A percentile compares a stretch with the other conserved stretches of the same genome.
Conservation (phyloP, 2,329 filamentous ascomycete species). For the Trichoderma koningiopsis region DNA sequence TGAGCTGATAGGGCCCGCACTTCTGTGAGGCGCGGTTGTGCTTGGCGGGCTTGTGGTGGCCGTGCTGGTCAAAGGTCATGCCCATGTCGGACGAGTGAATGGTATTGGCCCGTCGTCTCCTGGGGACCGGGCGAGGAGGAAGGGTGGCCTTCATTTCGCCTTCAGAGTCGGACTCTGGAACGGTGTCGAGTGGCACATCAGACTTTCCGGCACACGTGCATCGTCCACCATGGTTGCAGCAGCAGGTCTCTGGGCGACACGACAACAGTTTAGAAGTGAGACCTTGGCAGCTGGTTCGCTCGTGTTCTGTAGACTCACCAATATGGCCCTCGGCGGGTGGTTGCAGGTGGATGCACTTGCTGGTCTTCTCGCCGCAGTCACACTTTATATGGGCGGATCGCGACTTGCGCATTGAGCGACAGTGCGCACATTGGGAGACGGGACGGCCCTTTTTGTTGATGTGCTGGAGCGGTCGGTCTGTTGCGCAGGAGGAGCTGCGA, state of each 20-base stretch:
- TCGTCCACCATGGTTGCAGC: conserved; percentile 68
- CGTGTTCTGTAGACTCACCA: conserved; percentile 48
- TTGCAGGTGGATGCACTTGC: conserved; percentile 65
- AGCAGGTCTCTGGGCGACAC: conserved; percentile 59
- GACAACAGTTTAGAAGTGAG: conserved; percentile 26
- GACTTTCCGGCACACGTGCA: conserved; percentile 68
- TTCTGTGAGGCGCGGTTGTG: conserved; percentile 63
- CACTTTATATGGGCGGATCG: conserved; percentile 93
- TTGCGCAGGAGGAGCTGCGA: not conserved
- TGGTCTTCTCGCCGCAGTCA: conserved; percentile 92
- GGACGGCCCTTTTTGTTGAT: conserved; percentile 98
- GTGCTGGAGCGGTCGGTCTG: conserved; percentile 88
- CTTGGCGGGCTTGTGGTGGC: conserved; percentile 66
- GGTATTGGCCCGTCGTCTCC: conserved; percentile 62
- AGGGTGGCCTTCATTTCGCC: conserved; percentile 41
- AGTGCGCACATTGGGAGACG: conserved; percentile 97
- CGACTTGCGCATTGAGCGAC: conserved; percentile 93
- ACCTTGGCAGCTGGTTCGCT: not conserved
- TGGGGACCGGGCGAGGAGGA: conserved; percentile 47
- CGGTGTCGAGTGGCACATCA: conserved; percentile 61
- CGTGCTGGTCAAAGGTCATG: conserved; percentile 63
- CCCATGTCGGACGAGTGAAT: conserved; percentile 63
- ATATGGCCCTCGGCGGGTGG: conserved; percentile 60
- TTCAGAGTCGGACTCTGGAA: conserved; percentile 65
- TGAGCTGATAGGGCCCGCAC: conserved; percentile 63